Conservation (phyloP, 2,329 filamentous ascomycete genomes). For the Aspergillus sp. region DNA sequence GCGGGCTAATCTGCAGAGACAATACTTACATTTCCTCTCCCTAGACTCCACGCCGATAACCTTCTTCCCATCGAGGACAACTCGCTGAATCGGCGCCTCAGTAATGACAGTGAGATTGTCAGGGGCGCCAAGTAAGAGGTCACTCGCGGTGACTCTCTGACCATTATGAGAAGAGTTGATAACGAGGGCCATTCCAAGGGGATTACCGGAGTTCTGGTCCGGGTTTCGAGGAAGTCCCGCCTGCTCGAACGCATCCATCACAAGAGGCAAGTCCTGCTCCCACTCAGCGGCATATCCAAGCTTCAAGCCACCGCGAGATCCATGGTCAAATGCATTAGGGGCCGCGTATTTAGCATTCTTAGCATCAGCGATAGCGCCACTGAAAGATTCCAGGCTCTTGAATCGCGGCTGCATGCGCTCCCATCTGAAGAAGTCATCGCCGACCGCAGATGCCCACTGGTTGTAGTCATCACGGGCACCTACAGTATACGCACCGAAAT, state of each 20-base stretch:
- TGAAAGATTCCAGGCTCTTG: slow-evolving; percentile 56
- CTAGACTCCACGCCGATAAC: slow-evolving; percentile 48
- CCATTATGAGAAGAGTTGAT: slow-evolving; percentile 54
- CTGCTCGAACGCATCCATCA: slow-evolving; percentile 51
- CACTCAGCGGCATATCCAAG: slow-evolving; percentile 51
- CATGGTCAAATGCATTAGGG: slow-evolving; percentile 49
- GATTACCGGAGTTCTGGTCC: slow-evolving; percentile 60
- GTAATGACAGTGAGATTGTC: slow-evolving; percentile 56
- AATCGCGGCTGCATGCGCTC: slow-evolving; percentile 51
- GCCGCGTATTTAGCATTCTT: slow-evolving; percentile 49
- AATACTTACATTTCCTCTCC: slow-evolving; percentile 43
- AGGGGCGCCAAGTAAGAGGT: slow-evolving; percentile 47
- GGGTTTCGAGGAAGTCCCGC: slow-evolving; percentile 52
- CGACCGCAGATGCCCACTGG: slow-evolving; percentile 57
- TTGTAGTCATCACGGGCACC: slow-evolving; percentile 63
- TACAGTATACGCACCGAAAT: slow-evolving; percentile 55
- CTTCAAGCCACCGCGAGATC: slow-evolving; percentile 48
- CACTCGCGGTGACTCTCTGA: slow-evolving; percentile 51
- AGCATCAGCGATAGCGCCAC: slow-evolving; percentile 40
- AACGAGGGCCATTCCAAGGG: slow-evolving; percentile 54
- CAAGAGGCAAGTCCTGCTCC: slow-evolving; percentile 49
- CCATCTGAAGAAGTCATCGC: slow-evolving; percentile 59
- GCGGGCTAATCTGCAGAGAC: slow-evolving; percentile 5
- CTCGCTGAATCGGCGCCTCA: slow-evolving; percentile 47
- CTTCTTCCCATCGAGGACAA: slow-evolving; percentile 49